These are phyloP conservation scores for Metschnikowia arizonensis DNA, from an alignment of 805 yeast species.

Conservation along the genomic window DNA sequence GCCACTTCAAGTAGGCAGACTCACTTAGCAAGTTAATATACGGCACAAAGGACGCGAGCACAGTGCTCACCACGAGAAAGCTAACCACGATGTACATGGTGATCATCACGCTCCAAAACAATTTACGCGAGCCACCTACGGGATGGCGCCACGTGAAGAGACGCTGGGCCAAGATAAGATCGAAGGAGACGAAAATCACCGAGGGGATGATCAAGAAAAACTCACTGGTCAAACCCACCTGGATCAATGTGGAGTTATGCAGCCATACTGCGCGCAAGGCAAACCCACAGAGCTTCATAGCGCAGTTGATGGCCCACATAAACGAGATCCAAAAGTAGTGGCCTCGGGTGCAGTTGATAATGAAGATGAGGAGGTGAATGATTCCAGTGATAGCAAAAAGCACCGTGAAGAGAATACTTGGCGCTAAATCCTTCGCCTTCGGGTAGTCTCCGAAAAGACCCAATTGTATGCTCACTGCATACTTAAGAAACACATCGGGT, in stretches of 20 bases:
- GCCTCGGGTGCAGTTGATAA: conserved; percentile 19
- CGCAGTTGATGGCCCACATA: conserved; percentile 17
- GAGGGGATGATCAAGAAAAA: conserved; percentile 19
- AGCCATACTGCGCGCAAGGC: conserved; percentile 19
- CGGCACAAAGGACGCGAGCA: conserved; percentile 18
- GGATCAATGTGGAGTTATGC: conserved; percentile 13
- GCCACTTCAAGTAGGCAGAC: conserved; percentile 19
- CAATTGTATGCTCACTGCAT: conserved; percentile 15
- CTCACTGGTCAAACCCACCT: conserved; percentile 18
- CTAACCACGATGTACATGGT: conserved; percentile 16
- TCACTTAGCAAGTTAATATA: conserved; percentile 16
- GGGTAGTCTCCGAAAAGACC: conserved; percentile 23
- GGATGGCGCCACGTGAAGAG: conserved; percentile 27
- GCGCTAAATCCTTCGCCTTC: conserved; percentile 15
- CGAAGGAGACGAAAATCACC: conserved; percentile 17
- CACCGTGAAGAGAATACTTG: conserved; percentile 17
- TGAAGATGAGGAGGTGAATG: conserved; percentile 16
- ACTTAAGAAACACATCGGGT: conserved; percentile 12
- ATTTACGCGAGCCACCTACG: conserved; percentile 21
- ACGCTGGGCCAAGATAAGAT: conserved; percentile 23
- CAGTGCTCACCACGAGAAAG: conserved; percentile 16
- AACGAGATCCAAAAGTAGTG: conserved; percentile 21
- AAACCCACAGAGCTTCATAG: conserved; percentile 15
- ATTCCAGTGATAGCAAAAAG: conserved; percentile 16
- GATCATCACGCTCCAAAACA: conserved; percentile 21